Base-by-base conservation (phyloP, 2,329 filamentous ascomycete genomes). In the Colletotrichum viniferum region DNA sequence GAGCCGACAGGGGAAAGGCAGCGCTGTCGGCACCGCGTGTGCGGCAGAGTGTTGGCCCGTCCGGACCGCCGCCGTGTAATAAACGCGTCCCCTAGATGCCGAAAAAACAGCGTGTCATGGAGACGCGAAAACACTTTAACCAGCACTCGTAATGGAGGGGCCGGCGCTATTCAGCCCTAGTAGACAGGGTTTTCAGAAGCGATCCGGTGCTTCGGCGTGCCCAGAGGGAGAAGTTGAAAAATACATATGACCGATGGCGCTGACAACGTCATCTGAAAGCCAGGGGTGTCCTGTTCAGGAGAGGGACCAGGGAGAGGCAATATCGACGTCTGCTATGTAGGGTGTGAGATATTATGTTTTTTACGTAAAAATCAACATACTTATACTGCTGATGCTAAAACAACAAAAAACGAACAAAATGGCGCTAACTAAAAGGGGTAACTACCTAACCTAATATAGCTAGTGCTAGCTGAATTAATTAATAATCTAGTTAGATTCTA, bases 141-240 rank as follows among this genome's bases (percentile, higher is more conserved):
- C 36, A 65, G 43, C 26, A 26, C 69, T 66, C 38, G 68, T 71
- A 62, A 63, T 62, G 61, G 73, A 63, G 62, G 68, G 72, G 55
- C 72, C 26, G 30, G 18, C 30, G 24, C 56, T 62, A 12, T 52
- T 69, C 65, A 62, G 65, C 56, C 70, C 68, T 66, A 62, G 72
- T 63, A 21, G 14, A n/a, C 55, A 71, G 38, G 34, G 38, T 30
- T 67, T 61, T 55, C 30, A 34, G 30, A 24, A 69, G 48, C n/a
- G 52, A 66, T 24, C 38, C 70, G 55, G 30, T 38, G 36, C 65
- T 56, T 64, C 28, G 65, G 56, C 30, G 58, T 36, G 38, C n/a
- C 38, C 56, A 18, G 18, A 24, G 52, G 18, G n/a, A 61, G 32
- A 55, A 66, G 26, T 30, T 14, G 18, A 34, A 70, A 32, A 52